These are phyloP conservation scores for Globisporangium spinosum DNA, from an alignment of 352 stramenopile genomes.

Conservation along the genomic window DNA sequence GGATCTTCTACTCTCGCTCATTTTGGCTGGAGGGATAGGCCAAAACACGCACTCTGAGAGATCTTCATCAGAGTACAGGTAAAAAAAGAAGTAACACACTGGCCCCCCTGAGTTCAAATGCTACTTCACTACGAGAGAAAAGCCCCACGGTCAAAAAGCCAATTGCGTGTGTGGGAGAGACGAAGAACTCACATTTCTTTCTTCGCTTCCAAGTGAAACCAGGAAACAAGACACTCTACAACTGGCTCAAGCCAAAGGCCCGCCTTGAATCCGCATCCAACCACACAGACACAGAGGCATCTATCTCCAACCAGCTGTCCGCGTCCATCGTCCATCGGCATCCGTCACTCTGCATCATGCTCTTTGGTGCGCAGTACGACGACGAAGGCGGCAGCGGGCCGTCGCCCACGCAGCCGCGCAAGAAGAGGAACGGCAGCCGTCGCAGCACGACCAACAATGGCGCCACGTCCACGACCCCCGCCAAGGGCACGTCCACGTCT, in stretches of 20 bases:
- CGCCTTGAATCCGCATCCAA: neutral
- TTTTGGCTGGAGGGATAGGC: neutral
- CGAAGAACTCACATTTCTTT: conserved; percentile 9
- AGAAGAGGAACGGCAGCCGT: conserved; percentile 26
- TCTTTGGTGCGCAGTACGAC: conserved; percentile 53
- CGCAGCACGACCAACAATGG: neutral
- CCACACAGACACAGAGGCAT: neutral
- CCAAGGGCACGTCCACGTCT: conserved; percentile 1
- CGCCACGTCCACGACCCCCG: conserved; percentile 3
- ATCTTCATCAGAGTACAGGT: neutral
- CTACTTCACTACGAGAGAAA: neutral
- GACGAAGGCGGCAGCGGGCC: conserved; percentile 35
- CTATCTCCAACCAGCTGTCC: neutral
- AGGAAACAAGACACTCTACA: neutral
- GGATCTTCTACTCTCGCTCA: neutral
- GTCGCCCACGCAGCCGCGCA: conserved; percentile 26
- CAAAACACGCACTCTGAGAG: neutral
- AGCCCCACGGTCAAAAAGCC: neutral
- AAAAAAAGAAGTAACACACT: neutral
- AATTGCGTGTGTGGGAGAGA: conserved; percentile 1
- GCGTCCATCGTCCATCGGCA: neutral
- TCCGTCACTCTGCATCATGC: conserved; percentile 24
- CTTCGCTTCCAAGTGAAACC: neutral
- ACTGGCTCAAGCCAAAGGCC: too few relatives aligned
- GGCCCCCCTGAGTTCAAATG: neutral